Percentiles rank a stretch among this genome's conserved stretches.
phyloP scores from a whole-genome alignment of 345 rosid genomes.

The Gossypium thurberi region DNA sequence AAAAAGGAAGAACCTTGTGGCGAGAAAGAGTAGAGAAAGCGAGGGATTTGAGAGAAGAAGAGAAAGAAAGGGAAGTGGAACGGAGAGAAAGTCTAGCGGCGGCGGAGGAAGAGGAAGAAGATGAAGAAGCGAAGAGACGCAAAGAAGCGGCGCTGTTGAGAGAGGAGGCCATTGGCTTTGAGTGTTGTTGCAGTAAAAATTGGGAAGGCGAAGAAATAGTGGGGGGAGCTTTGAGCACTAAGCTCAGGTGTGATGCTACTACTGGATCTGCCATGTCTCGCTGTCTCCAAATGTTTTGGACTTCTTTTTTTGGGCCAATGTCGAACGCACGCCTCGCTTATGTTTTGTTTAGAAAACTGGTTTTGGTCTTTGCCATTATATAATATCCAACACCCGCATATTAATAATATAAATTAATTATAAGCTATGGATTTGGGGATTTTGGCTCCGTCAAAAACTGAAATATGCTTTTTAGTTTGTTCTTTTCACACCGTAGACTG shows the following conservation, averaged over 20 bases:
- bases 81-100: slow-evolving; percentile 28
- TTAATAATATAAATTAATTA: no score
- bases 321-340: no score
- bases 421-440: no score
- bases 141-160: slow-evolving; percentile 44
- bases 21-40: slow-evolving; percentile 44
- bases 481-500: no score
- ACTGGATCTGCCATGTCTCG: neutral
- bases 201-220: neutral
- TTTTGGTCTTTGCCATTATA: no score
- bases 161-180: slow-evolving; percentile 45
- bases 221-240: neutral
- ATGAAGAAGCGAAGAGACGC: slow-evolving; percentile 37
- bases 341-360: no score
- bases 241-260: neutral
- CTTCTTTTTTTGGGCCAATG: neutral
- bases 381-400: no score
- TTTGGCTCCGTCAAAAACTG: no score
- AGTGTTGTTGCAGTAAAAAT: neutral
- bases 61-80: slow-evolving; percentile 20
- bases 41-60: slow-evolving; percentile 47
- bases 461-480: no score
- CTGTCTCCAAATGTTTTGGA: neutral
- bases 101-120: slow-evolving; percentile 34
- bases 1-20: slow-evolving; percentile 33